Conservation (phyloP, 352 stramenopile genomes). For the Globisporangium nagaii region DNA sequence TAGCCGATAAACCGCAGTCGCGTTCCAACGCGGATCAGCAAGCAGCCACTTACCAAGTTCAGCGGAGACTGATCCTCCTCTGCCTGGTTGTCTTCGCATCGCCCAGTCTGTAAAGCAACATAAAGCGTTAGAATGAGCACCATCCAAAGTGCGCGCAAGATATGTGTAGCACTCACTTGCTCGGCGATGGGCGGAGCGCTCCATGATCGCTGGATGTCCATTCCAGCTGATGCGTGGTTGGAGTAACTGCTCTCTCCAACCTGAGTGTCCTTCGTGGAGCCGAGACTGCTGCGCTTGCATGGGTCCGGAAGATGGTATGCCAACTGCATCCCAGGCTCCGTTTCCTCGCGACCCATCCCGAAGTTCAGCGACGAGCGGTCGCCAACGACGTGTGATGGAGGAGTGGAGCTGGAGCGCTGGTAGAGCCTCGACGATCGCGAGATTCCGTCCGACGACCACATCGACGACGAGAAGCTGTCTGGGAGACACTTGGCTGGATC, state of each 20-base stretch:
- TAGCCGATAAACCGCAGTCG: conserved; percentile 3
- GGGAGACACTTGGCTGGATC: conserved; percentile 29
- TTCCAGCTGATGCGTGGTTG: conserved; percentile 5
- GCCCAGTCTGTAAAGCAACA: conserved; percentile 1
- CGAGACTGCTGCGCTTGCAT: background rate
- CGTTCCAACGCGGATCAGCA: background rate
- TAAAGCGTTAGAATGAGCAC: background rate
- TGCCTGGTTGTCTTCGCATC: conserved; percentile 37
- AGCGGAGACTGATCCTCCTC: conserved; percentile 14
- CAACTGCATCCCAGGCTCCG: conserved; percentile 3
- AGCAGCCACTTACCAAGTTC: conserved; percentile 18
- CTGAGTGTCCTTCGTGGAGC: conserved; percentile 3
- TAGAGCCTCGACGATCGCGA: conserved; percentile 46
- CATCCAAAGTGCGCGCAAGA: background rate
- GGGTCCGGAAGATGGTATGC: background rate
- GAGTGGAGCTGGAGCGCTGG: conserved; percentile 30
- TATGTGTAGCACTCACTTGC: conserved; percentile 18
- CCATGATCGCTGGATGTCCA: conserved; percentile 39
- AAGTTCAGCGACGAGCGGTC: background rate
- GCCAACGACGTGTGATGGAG: conserved; percentile 11
- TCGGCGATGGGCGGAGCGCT: conserved; percentile 36
- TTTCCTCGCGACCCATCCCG: background rate
- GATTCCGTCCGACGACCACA: conserved; percentile 66
- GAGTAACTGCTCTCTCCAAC: background rate
- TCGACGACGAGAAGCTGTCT: conserved; percentile 23